Percentiles rank a stretch among this genome's conserved stretches.
phyloP scores from a whole-genome alignment of 192 early-diverging fungal genomes.

The Coemansia sp. region DNA sequence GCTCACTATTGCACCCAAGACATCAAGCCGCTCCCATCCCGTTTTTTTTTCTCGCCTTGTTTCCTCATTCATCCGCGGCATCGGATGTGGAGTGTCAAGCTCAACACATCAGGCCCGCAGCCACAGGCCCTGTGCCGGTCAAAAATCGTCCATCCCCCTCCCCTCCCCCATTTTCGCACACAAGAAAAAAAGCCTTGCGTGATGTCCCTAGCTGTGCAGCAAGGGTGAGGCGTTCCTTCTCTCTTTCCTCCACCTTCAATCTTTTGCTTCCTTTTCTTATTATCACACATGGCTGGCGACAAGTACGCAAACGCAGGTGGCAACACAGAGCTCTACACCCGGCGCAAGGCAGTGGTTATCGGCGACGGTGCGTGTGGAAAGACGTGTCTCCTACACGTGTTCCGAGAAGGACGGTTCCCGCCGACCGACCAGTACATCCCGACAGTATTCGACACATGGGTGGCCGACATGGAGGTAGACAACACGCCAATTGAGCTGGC shows the following conservation, averaged over 20 bases:
- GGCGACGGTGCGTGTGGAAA: constrained; percentile 91
- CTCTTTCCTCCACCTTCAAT: background rate
- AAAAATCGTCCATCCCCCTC: background rate
- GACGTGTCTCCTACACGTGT: constrained; percentile 83
- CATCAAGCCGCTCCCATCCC: background rate
- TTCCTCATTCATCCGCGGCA: no score
- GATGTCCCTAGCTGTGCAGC: background rate
- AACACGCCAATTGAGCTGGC: constrained; percentile 82
- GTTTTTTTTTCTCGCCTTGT: background rate
- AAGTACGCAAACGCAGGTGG: background rate
- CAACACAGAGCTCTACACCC: background rate
- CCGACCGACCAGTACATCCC: constrained; percentile 63
- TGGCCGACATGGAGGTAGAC: constrained; percentile 89
- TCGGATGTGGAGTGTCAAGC: background rate
- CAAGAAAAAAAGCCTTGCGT: background rate
- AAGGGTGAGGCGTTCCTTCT: background rate
- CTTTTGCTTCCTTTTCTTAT: background rate
- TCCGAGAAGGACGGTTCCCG: constrained; percentile 79
- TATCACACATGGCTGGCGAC: background rate
- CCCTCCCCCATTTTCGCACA: background rate
- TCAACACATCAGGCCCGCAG: constrained; percentile 4
- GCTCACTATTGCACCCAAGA: background rate
- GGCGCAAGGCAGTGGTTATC: constrained; percentile 78
- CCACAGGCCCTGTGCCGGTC: background rate
- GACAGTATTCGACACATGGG: constrained; percentile 94